phyloP scores from a whole-genome alignment of 129 eudicot genomes.

The Chrysanthemum lavandulifolium region DNA sequence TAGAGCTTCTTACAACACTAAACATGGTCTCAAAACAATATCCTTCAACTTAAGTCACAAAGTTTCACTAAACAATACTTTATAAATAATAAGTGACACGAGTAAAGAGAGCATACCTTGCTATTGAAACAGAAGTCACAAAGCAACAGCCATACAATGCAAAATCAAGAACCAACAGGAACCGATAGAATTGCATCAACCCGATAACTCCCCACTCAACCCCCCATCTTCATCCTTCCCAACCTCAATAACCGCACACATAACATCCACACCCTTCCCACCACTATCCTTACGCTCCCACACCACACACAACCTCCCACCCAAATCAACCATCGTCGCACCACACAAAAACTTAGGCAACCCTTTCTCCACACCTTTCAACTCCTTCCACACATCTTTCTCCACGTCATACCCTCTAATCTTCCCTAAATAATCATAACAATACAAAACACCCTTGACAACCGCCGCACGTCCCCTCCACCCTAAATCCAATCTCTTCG shows the following conservation, averaged over 20 bases:
- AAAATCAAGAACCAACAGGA: conserved; percentile 63
- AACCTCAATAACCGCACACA: conserved; percentile 88
- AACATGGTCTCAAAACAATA: conserved; percentile 1
- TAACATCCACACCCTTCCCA: conserved; percentile 62
- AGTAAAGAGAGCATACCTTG: conserved; percentile 30
- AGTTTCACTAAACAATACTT: neutral
- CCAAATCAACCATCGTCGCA: conserved; percentile 84
- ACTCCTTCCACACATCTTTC: conserved; percentile 75
- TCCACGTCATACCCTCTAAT: conserved; percentile 82
- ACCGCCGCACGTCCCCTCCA: conserved; percentile 88
- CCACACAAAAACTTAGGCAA: conserved; percentile 93
- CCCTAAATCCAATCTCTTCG: conserved; percentile 75
- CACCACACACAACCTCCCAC: conserved; percentile 76
- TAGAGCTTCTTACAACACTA: neutral
- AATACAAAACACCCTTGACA: conserved; percentile 72
- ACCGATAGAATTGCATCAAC: conserved; percentile 54
- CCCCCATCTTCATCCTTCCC: conserved; percentile 62
- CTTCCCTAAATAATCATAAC: conserved; percentile 90
- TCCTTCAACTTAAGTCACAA: neutral
- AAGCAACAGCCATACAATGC: conserved; percentile 72
- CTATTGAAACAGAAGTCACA: conserved; percentile 33
- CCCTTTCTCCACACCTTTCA: conserved; percentile 69
- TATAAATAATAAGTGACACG: neutral
- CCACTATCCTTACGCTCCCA: conserved; percentile 72
- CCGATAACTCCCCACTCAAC: conserved; percentile 68